Base-by-base conservation (phyloP, 2,329 filamentous ascomycete genomes). In the Periconia sp. region DNA sequence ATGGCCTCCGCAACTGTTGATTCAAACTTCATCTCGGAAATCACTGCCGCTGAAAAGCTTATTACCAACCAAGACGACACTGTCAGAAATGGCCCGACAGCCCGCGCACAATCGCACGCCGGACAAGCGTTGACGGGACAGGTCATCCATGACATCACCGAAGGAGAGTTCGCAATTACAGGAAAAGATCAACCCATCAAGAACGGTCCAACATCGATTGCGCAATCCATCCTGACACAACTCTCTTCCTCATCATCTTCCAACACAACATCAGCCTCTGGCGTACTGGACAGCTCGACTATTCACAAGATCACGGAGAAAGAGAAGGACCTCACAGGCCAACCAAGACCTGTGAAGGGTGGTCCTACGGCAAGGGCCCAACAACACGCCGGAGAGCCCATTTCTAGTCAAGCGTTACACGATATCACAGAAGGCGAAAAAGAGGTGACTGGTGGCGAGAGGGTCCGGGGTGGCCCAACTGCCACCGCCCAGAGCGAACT, bases 21-120 rank as follows among this genome's bases (percentile, higher is more conserved):
- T 71, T 63, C 79, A 74, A 33, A 61, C 20, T 74, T 73, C 54
- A 73, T 79, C 55, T 74, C 71, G 6, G 64, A 69, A 50, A 77
- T 79, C 60, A 76, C 73, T 1, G 61, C 65, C 1, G 72, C 73
- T 1, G 76, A 79, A 57, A 76, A 73, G 52, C 58, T 65, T 18
- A 50, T 77, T 44, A 77, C 76, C 0, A 69, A 74, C 14, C 58
- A 67, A 52, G 62, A 66, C 5, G 50, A 63, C 8, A 75, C 76
- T 8, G 64, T 71, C 1, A 62, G 65, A 48, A 70, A 69, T 7
- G 76, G 76, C 1, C 76, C 76, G 1, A 78, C 75, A 0, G 74
- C 76, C 3, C 66, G 69, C 45, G 76, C 76, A 0, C 76, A 79
- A 59, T 69, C 68, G 41, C 75, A 78, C 50, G 61, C 51, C 18